These are phyloP conservation scores for Tetraselmis chui DNA, from an alignment of 139 green algal genomes.

Conservation along the genomic window DNA sequence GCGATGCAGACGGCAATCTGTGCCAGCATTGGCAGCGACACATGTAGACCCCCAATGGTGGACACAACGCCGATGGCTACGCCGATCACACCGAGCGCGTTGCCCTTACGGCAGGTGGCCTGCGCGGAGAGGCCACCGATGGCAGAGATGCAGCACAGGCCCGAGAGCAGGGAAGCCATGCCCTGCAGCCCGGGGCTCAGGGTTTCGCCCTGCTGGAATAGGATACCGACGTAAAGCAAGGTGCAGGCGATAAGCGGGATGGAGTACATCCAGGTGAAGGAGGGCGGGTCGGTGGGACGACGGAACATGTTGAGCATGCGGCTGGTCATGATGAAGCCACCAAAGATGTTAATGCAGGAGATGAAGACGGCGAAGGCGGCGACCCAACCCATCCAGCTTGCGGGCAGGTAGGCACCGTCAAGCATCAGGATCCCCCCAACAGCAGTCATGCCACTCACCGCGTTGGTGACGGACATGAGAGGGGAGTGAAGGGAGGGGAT, in stretches of 20 bases:
- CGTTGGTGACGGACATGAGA: conserved; percentile 92
- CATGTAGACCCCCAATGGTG: too few relatives aligned
- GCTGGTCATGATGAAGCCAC: background rate
- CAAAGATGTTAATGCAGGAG: conserved; percentile 12
- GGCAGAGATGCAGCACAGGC: conserved; percentile 72
- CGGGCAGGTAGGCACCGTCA: conserved; percentile 34
- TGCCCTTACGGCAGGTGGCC: conserved; percentile 65
- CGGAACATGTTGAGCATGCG: conserved; percentile 93
- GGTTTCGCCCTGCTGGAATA: too few relatives aligned
- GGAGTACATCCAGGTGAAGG: too few relatives aligned
- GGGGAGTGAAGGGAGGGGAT: conserved; percentile 81
- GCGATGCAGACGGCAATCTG: too few relatives aligned
- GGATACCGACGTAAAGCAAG: too few relatives aligned
- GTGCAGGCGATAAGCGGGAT: too few relatives aligned
- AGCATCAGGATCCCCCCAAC: conserved; percentile 24
- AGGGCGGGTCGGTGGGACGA: too few relatives aligned
- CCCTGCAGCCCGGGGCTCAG: too few relatives aligned
- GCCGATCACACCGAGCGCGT: conserved; percentile 70
- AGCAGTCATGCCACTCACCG: conserved; percentile 59
- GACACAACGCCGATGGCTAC: conserved; percentile 62
- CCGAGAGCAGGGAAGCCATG: conserved; percentile 65
- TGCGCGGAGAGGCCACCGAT: conserved; percentile 78
- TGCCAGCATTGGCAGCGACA: too few relatives aligned
- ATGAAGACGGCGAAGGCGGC: conserved; percentile 29
- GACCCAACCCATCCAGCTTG: conserved; percentile 37